A percentile compares a stretch with the other conserved stretches of the same genome.
These are phyloP conservation scores for Lasiodiplodia citricola DNA, from an alignment of 2,329 filamentous ascomycete genomes.

Conservation along the genomic window DNA sequence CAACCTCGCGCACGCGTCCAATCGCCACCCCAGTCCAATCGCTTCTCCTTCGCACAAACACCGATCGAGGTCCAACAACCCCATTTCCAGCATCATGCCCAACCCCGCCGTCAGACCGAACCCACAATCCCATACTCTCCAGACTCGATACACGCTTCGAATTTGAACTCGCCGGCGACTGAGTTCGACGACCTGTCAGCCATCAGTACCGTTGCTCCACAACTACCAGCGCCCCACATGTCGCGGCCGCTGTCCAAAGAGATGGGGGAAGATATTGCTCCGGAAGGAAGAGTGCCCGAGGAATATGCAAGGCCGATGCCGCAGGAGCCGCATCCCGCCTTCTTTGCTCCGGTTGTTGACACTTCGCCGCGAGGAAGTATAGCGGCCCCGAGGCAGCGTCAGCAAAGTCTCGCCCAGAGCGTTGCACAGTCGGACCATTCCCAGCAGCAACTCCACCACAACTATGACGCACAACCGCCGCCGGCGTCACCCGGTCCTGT, in stretches of 20 bases:
- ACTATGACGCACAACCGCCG: conserved; percentile 28
- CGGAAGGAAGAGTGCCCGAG: conserved; percentile 12
- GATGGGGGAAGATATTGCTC: conserved; percentile 15
- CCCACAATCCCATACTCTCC: conserved; percentile 34
- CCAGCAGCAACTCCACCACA: conserved; percentile 33
- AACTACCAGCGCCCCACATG: conserved; percentile 11
- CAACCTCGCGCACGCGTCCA: conserved; percentile 28
- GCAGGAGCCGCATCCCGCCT: conserved; percentile 29
- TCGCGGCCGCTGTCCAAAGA: conserved; percentile 31
- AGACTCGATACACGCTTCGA: conserved; percentile 26
- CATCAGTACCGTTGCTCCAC: conserved; percentile 30
- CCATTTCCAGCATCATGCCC: conserved; percentile 32
- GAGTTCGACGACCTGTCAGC: conserved; percentile 24
- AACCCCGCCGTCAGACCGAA: conserved; percentile 30
- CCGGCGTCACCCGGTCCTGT: conserved; percentile 34
- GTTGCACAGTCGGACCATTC: conserved; percentile 37
- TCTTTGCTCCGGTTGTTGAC: conserved; percentile 28
- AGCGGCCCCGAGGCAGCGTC: conserved; percentile 28
- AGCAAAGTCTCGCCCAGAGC: conserved; percentile 16
- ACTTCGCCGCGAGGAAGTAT: conserved; percentile 17
- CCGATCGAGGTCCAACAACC: conserved; percentile 40
- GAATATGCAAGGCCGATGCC: conserved; percentile 36
- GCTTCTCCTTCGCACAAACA: conserved; percentile 45
- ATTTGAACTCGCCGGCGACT: conserved; percentile 34
- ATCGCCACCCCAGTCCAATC: conserved; percentile 28